Evolutionary conservation across 2,329 filamentous ascomycete species (phyloP), one percentile per base, ranked within the genome.

Genomic region (Basipetospora chlamydospora): DNA sequence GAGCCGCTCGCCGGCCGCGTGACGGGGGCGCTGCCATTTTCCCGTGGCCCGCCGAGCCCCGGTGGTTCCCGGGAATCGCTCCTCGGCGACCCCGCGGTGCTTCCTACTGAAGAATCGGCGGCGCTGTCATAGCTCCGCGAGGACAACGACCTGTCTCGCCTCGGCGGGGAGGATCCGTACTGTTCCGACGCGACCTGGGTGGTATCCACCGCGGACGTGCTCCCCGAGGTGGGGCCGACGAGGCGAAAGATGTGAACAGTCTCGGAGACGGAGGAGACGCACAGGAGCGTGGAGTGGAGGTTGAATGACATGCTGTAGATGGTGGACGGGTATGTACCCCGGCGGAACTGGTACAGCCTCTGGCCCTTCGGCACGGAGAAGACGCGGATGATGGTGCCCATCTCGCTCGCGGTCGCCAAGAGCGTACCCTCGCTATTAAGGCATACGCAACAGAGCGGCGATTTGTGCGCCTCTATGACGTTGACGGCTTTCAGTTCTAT

Each of bases 241-340:
- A 98, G 67, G 38, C 87, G 84, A 63, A 98, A 98, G 35, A 98
- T 86, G 54, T 98, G 90, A 8, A 98, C 80, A 0, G 90, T 98
- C 50, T 98, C 90, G 1, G 87, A 93, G 2, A 86, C 87, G 3
- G 88, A 96, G 5, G 90, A 96, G 28, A 98, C 87, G 50, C 87
- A 95, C 25, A 98, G 72, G 9, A 98, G 66, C 2, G 87, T 94
- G 3, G 87, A 93, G 41, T 82, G 86, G 34, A 86, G 77, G 56
- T 98, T 98, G 61, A 98, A 98, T 1, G 87, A 93, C 86, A 98
- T 95, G 71, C 86, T 93, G 61, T 87, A 95, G 47, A 98, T 98
- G 28, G 84, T 80, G 2, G 87, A 87, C 0, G 90, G 90, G 57
- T 95, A 95, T 3, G 88, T 95, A 29, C 90, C 90, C 44, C 90